Base-by-base conservation (phyloP, 2,329 filamentous ascomycete genomes). In the Monosporascus sp. region DNA sequence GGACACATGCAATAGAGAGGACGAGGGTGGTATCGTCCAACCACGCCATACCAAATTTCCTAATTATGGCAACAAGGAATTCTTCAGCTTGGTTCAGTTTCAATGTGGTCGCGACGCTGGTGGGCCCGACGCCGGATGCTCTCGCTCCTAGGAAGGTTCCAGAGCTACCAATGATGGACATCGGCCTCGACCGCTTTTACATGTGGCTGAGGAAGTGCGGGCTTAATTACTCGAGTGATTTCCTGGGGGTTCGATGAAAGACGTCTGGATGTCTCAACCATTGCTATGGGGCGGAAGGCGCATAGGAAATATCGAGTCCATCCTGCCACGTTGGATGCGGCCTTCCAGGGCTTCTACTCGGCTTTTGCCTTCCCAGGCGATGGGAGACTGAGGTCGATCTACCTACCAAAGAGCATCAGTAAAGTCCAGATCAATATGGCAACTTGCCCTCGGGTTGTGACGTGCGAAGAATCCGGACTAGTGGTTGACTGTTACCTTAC, bases 161-260 rank as follows among this genome's bases (percentile, higher is more conserved):
- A 20, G 39, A 3, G 22, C 48, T 56, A n/a, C 31, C 44, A 14
- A 50, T 54, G 38, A 54, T 43, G 7, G 46, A 54, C 14, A 48
- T 57, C 15, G 20, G 36, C 15, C 36, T 25, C 3, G 54, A 57
- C 7, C 50, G 52, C 20, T 58, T 58, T 27, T 58, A 58, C 25
- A 6, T 15, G 8, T 54, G 51, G 46, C 48, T 58, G 48, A 25
- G 24, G 9, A 54, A 49, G 22, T 46, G 38, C 22, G 51, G 51
- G 35, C 46, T 55, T 2, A 5, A 50, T 3, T 55, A 55, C 36
- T 52, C 50, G 2, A 18, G 25, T 1, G 22, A 20, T 14, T 52
- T 55, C 36, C 9, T 47, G 24, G 8, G 7, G 35, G 43, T 9
- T 52, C 53, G 15, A 52, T 52, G 14, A 52, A 27, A 31, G 9